Evolutionary conservation across 768 basidiomycete genomes (phyloP).

Genomic region (Mycena rebaudengoi): DNA sequence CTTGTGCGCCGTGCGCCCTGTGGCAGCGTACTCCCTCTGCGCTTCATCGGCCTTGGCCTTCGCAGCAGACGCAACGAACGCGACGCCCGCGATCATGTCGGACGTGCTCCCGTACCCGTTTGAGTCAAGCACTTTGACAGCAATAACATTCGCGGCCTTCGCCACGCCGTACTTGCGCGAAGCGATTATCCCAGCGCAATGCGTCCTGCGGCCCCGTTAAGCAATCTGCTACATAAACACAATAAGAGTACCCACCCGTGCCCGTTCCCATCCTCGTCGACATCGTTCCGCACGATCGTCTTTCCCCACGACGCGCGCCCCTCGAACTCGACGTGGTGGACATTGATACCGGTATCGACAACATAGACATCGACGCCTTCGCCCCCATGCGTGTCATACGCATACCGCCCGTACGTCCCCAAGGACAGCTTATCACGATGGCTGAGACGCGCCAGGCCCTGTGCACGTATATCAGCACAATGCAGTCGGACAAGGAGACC

Average conservation of each 20-base stretch:
- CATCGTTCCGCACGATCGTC: slow-evolving; percentile 85
- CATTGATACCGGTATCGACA: slow-evolving; percentile 91
- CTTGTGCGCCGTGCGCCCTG: slow-evolving; percentile 85
- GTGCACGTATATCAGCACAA: background rate
- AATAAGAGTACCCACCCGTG: too few species aligned
- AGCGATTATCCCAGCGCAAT: slow-evolving; percentile 95
- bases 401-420: slow-evolving; percentile 85
- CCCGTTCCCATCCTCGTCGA: slow-evolving; percentile 91
- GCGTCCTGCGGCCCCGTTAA: slow-evolving; percentile 46
- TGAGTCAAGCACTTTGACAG: slow-evolving; percentile 91
- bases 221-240: too few species aligned
- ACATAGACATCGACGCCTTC: slow-evolving; percentile 93
- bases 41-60: slow-evolving; percentile 65
- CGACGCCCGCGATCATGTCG: slow-evolving; percentile 90
- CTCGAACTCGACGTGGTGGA: slow-evolving; percentile 85
- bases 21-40: slow-evolving; percentile 70
- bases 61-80: slow-evolving; percentile 73
- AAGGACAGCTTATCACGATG: slow-evolving; percentile 82
- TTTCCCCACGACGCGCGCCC: slow-evolving; percentile 93
- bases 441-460: slow-evolving; percentile 96
- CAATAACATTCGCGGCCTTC: slow-evolving; percentile 87
- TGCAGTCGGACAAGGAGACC: background rate
- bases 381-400: slow-evolving; percentile 75
- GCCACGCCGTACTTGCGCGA: slow-evolving; percentile 94
- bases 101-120: slow-evolving; percentile 95